Conservation (phyloP, 805 yeast species). For the Candida krabiensis region DNA sequence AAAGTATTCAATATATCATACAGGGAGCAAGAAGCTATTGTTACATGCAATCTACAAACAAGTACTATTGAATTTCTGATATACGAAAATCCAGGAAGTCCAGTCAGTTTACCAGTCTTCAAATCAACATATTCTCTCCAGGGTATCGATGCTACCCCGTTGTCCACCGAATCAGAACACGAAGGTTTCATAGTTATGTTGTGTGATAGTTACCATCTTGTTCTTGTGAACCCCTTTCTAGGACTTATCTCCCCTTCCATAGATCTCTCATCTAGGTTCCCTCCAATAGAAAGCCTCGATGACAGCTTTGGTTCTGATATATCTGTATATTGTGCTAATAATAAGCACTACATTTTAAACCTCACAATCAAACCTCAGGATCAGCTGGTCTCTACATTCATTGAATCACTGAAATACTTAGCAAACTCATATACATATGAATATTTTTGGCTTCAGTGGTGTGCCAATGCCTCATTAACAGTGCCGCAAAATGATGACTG, state of each 20-base stretch:
- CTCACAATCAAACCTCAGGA: slow-evolving; percentile 46
- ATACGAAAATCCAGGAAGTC: slow-evolving; percentile 38
- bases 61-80: slow-evolving; percentile 51
- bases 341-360: slow-evolving; percentile 30
- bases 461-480: slow-evolving; percentile 45
- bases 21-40: slow-evolving; percentile 61
- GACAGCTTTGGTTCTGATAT: slow-evolving; percentile 25
- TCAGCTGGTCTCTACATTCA: slow-evolving; percentile 42
- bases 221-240: slow-evolving; percentile 58
- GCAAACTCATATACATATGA: slow-evolving; percentile 60
- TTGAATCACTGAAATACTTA: slow-evolving; percentile 51
- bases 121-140: slow-evolving; percentile 22
- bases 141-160: slow-evolving; percentile 40
- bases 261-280: slow-evolving; percentile 24
- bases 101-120: slow-evolving; percentile 24
- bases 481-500: slow-evolving; percentile 51
- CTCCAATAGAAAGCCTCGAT: slow-evolving; percentile 21
- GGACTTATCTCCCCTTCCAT: slow-evolving; percentile 42
- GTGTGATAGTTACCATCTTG: slow-evolving; percentile 34
- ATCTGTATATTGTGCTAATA: slow-evolving; percentile 21
- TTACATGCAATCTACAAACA: slow-evolving; percentile 46
- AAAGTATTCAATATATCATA: slow-evolving; percentile 41
- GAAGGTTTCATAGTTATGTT: slow-evolving; percentile 49
- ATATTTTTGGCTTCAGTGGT: slow-evolving; percentile 63
- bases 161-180: slow-evolving; percentile 31